Evolutionary conservation across 495 filamentous ascomycete genomes (phyloP).

Genomic region (Talaromyces thailandensis): DNA sequence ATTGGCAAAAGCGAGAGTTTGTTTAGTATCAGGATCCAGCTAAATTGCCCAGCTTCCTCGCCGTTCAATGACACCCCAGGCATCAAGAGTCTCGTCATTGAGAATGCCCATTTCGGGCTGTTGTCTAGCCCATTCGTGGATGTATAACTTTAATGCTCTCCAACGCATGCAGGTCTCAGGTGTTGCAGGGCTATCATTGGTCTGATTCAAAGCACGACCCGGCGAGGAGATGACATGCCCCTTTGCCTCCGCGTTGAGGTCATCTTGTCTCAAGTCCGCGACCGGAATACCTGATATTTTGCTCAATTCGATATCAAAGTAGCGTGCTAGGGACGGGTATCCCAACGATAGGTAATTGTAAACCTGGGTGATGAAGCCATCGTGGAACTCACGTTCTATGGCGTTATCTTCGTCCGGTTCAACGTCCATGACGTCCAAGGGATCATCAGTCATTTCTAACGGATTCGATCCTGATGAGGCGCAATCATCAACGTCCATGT

Average conservation of each 20-base stretch:
- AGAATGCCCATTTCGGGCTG: slow-evolving; percentile 51
- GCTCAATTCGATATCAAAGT: slow-evolving; percentile 73
- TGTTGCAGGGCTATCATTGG: slow-evolving; percentile 11
- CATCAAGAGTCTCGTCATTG: slow-evolving; percentile 40
- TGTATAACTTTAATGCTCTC: slow-evolving; percentile 72
- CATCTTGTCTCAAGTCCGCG: slow-evolving; percentile 60
- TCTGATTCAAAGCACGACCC: not conserved
- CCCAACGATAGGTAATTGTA: slow-evolving; percentile 93
- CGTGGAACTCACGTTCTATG: slow-evolving; percentile 60
- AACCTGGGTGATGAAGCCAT: slow-evolving; percentile 85
- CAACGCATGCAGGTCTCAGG: slow-evolving; percentile 57
- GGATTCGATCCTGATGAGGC: not conserved
- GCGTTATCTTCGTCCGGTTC: slow-evolving; percentile 32
- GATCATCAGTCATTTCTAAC: not conserved
- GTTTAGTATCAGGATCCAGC: slow-evolving; percentile 1
- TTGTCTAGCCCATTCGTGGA: slow-evolving; percentile 77
- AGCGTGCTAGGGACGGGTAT: slow-evolving; percentile 73
- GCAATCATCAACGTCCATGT: not conserved
- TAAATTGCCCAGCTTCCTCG: slow-evolving; percentile 80
- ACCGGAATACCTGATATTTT: slow-evolving; percentile 62
- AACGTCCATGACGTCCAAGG: slow-evolving; percentile 4
- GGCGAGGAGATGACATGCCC: slow-evolving; percentile 48
- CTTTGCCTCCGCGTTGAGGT: slow-evolving; percentile 49
- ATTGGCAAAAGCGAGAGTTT: not conserved
- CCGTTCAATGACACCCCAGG: slow-evolving; percentile 65